Evolutionary conservation across 495 filamentous ascomycete species (phyloP).

Genomic region (Corynascus novoguineensis): DNA sequence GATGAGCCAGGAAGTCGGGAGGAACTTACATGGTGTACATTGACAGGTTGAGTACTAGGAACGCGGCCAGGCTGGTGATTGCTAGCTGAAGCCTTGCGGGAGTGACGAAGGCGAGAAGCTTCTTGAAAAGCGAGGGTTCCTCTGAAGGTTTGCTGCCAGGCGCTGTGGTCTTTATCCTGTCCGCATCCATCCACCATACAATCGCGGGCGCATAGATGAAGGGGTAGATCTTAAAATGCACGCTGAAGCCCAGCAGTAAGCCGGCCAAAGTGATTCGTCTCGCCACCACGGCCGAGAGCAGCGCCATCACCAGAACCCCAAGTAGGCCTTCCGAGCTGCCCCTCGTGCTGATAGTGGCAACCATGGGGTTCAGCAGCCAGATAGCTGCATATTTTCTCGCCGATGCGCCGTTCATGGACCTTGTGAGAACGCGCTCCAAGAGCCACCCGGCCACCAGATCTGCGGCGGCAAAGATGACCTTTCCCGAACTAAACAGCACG

Average conservation of each 20-base stretch:
- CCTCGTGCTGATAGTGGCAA: constrained; percentile 88
- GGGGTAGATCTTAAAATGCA: constrained; percentile 98
- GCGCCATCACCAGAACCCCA: constrained; percentile 69
- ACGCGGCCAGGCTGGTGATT: constrained; percentile 62
- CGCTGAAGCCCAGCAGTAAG: constrained; percentile 69
- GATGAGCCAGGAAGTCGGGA: neutral
- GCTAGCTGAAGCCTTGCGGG: constrained; percentile 55
- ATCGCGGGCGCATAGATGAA: constrained; percentile 89
- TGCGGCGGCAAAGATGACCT: constrained; percentile 74
- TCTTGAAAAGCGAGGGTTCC: constrained; percentile 13
- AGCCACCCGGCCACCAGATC: constrained; percentile 86
- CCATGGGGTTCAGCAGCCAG: constrained; percentile 97
- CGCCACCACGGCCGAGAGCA: constrained; percentile 74
- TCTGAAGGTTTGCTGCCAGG: neutral
- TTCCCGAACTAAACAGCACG: constrained; percentile 77
- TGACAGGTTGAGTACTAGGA: constrained; percentile 59
- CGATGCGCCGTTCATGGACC: constrained; percentile 28
- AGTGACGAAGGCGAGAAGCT: constrained; percentile 54
- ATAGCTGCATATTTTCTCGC: constrained; percentile 73
- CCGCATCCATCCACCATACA: constrained; percentile 76
- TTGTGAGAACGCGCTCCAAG: constrained; percentile 43
- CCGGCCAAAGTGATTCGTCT: constrained; percentile 60
- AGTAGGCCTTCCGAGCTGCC: constrained; percentile 90
- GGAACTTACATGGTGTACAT: constrained; percentile 69
- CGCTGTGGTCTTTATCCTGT: constrained; percentile 26